These are phyloP conservation scores for Codiaeum variegatum DNA, from an alignment of 441 rosid genomes.

Conservation along the genomic window DNA sequence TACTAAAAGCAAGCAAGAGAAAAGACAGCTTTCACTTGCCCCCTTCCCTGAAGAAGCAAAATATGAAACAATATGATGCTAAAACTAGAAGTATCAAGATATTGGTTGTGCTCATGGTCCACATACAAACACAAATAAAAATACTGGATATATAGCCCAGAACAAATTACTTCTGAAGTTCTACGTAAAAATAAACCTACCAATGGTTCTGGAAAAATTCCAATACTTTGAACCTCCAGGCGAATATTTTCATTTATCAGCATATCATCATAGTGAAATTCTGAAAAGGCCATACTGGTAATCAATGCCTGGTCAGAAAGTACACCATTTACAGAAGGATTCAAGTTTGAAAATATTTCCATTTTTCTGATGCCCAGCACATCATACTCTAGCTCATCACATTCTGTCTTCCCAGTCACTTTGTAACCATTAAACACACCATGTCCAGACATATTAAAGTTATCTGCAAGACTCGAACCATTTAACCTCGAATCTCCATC, in stretches of 20 bases:
- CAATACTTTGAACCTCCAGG: constrained; percentile 81
- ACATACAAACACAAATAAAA: not conserved
- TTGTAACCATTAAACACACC: constrained; percentile 48
- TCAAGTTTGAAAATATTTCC: constrained; percentile 37
- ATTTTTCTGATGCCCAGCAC: constrained; percentile 31
- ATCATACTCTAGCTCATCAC: constrained; percentile 52
- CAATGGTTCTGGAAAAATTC: constrained; percentile 67
- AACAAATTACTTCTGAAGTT: not conserved
- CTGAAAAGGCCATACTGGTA: constrained; percentile 40
- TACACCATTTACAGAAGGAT: constrained; percentile 42
- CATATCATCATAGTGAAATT: constrained; percentile 56
- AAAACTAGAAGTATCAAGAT: not conserved
- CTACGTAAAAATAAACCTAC: constrained; percentile 37
- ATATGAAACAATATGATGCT: constrained; percentile 6
- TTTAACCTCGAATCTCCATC: constrained; percentile 59
- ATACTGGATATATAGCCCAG: not conserved
- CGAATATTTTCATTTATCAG: constrained; percentile 62
- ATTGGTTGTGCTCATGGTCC: not conserved
- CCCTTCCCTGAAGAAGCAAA: constrained; percentile 4
- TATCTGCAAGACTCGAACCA: constrained; percentile 44
- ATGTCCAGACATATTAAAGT: constrained; percentile 34
- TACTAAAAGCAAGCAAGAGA: constrained; percentile 2
- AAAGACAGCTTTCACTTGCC: not conserved
- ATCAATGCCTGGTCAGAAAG: constrained; percentile 39
- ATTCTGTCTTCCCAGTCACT: constrained; percentile 40